Evolutionary conservation across 1,139 yeast genomes (phyloP).

Genomic region (Meyerozyma sp.): DNA sequence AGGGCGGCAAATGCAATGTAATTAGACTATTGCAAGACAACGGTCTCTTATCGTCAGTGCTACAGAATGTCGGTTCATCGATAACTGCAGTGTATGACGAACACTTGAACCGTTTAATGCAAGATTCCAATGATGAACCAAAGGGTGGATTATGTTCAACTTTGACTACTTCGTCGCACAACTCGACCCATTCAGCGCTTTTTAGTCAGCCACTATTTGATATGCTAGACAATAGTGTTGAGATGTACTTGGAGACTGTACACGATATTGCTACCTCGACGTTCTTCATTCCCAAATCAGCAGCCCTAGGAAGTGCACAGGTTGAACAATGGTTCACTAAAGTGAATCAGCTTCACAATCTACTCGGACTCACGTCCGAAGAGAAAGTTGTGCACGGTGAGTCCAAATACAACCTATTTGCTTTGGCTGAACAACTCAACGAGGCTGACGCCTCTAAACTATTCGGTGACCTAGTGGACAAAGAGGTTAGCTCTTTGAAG

Average conservation of each 20-base stretch:
- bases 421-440: not conserved
- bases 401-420: not conserved
- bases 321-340: not conserved
- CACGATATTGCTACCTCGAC: not conserved
- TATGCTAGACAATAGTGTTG: not conserved
- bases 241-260: not conserved
- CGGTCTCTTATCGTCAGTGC: not conserved
- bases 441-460: not conserved
- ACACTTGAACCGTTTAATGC: not conserved
- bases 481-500: not conserved
- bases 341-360: not conserved
- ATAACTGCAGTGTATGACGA: not conserved
- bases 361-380: not conserved
- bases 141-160: not conserved
- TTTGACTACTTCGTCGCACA: not conserved
- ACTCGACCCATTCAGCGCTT: not conserved
- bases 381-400: not conserved
- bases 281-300: not conserved
- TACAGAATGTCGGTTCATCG: not conserved
- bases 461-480: not conserved
- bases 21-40: slow-evolving; percentile 1
- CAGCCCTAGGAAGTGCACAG: not conserved
- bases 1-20: slow-evolving; percentile 7
- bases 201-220: not conserved
- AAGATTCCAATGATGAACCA: not conserved